Evolutionary conservation across 805 yeast genomes (phyloP), one percentile per base, ranked within the genome.

Genomic region (Torulaspora microellipsoides): DNA sequence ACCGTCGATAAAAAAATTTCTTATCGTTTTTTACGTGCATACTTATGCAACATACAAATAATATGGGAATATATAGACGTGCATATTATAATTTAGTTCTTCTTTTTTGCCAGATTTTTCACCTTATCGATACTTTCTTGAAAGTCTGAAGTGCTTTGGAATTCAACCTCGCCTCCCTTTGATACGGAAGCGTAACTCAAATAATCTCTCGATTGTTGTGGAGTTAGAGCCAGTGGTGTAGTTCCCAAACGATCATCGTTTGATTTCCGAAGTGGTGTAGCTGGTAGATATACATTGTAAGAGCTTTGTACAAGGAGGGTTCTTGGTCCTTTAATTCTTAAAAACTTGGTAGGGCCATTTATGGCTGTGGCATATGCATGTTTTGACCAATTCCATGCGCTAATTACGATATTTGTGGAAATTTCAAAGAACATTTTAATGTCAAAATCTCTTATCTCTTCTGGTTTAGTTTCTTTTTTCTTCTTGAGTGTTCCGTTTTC

Each of bases 281-380:
- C 54, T 11, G 56, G 56, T 27, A 52, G 37, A 30, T 50, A 50
- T 15, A 41, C 54, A 27, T 50, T 52, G 45, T 48, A 47, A 14
- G 56, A 48, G 37, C 55, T 61, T 47, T 65, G 69, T 1, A 65
- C 51, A n/a, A 64, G 43, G 8, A 65, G 27, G 8, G 58, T 51
- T 52, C 69, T 59, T 38, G 69, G 69, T 2, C 69, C 69, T 27
- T 48, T 51, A 3, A 64, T 53, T 38, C 52, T 55, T n/a, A 63
- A 43, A 34, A 55, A 60, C 27, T 48, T 51, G 9, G 53, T 45
- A 5, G 59, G 53, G 9, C 62, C 62, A 38, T 48, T 54, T 39
- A 53, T 43, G 8, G 46, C 27, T 6, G 15, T 42, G 29, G 53
- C 39, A 42, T 47, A 55, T 8, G 23, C 12, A 15, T 31, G 38